Percentiles rank a stretch among this genome's conserved stretches.
phyloP scores from a whole-genome alignment of 306 rosid species.

The Corylus americana region DNA sequence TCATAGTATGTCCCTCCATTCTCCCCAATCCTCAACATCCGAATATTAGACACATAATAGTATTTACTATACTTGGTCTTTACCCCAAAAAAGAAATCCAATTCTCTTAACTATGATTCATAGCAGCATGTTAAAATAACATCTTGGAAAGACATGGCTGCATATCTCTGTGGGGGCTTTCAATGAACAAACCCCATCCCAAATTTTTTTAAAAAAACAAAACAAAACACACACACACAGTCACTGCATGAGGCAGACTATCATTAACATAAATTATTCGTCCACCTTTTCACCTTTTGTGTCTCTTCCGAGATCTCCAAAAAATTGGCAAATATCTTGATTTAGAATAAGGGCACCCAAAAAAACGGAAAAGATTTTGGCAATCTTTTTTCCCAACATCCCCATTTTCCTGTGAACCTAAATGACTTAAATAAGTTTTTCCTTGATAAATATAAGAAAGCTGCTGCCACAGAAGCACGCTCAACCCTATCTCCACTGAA shows the following conservation, averaged over 20 bases:
- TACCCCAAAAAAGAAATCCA: too few species aligned
- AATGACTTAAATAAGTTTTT: conserved; percentile 62
- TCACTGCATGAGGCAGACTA: conserved; percentile 14
- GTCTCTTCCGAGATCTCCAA: conserved; percentile 50
- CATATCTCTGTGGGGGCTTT: background rate
- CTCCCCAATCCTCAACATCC: too few species aligned
- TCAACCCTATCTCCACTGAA: conserved; percentile 70
- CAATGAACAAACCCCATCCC: background rate
- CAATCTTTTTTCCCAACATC: conserved; percentile 66
- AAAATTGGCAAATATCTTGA: conserved; percentile 60
- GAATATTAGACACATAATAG: too few species aligned
- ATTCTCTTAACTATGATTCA: too few species aligned
- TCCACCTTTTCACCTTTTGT: conserved; percentile 35
- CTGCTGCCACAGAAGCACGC: conserved; percentile 90
- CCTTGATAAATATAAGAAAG: conserved; percentile 77
- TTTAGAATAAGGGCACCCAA: conserved; percentile 58
- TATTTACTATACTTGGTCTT: too few species aligned
- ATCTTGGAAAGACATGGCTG: background rate
- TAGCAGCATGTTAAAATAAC: background rate
- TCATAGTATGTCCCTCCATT: too few species aligned
- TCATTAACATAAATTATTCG: conserved; percentile 1
- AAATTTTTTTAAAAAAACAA: background rate
- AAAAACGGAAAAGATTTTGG: conserved; percentile 73
- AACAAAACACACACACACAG: background rate
- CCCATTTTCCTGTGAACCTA: conserved; percentile 46